Base-by-base conservation (phyloP, 371 early-diverging fungal genomes). In the Sporodiniella umbellata region DNA sequence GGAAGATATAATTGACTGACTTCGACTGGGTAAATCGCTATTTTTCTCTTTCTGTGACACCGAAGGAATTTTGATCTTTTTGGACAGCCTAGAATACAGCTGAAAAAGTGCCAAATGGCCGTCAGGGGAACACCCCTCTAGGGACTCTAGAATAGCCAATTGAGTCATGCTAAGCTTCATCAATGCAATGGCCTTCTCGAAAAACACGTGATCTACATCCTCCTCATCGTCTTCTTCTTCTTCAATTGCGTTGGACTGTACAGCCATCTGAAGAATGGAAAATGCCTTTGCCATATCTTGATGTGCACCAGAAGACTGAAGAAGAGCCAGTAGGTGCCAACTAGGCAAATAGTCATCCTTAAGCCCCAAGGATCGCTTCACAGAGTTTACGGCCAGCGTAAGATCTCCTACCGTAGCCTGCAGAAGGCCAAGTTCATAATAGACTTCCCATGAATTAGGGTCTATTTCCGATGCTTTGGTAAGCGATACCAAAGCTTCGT, bases 261-360 rank as follows among this genome's bases (percentile, higher is more conserved):
- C 65, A 0, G 87, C 92, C 0, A 84, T 76, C 33, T 90, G 79
- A 56, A 88, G 83, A 8, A 90, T 70, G 42, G 81, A 68, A 53
- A 89, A 55, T 0, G 92, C 93, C 44, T 83, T 62, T 1, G 64
- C 48, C 1, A 61, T 22, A 26, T 61, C 53, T n/a, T 62, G 39
- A n/a, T 52, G 56, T 38, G 51, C 54, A 26, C 57, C 48, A 3
- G 84, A 79, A 4, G 90, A 84, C n/a, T 88, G 69, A 24, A 94
- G 54, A 24, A 95, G 75, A 0, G 84, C 85, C 14, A 96, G 60
- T 17, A 96, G 75, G 60, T 96, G 89, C 93, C 94, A 96, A 3
- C 92, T 86, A 7, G 88, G 80, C 17, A 87, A 72, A 49, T 84
- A 79, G 3, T 70, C 54, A 0, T 85, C 60, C n/a, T 89, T 78